A percentile compares a stretch with the other conserved stretches of the same genome.
Evolutionary conservation across 148 eudicot species (phyloP).

Genomic region (Pharnaceum exiguum): DNA sequence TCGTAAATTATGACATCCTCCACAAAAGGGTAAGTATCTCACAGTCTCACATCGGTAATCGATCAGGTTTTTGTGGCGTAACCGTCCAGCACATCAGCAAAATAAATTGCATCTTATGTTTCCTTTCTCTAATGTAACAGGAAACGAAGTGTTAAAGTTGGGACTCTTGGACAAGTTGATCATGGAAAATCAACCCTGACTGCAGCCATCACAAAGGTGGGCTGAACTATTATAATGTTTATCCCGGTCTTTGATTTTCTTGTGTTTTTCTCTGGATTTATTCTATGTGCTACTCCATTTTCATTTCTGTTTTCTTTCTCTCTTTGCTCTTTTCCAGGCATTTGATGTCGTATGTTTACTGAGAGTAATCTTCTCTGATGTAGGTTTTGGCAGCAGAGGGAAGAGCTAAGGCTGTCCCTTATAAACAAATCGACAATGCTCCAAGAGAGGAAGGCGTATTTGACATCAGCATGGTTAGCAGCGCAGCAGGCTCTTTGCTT

Average conservation of each 20-base stretch:
- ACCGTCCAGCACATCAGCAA: too few relatives aligned
- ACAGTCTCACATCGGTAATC: too few relatives aligned
- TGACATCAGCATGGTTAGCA: conserved; percentile 84
- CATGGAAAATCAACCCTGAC: conserved; percentile 97
- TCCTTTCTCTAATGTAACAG: conserved; percentile 35
- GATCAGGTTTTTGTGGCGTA: too few relatives aligned
- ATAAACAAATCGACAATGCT: conserved; percentile 95
- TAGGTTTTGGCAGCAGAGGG: conserved; percentile 91
- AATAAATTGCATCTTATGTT: background rate
- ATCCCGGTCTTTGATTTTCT: background rate
- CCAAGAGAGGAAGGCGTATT: conserved; percentile 98
- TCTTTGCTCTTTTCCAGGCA: too few relatives aligned
- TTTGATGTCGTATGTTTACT: background rate
- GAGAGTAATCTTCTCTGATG: background rate
- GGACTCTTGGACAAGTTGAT: conserved; percentile 96
- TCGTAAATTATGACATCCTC: too few relatives aligned
- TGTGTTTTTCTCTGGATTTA: background rate
- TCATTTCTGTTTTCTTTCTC: background rate
- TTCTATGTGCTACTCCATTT: background rate
- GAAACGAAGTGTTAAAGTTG: conserved; percentile 94
- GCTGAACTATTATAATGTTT: background rate
- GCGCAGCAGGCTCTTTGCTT: background rate
- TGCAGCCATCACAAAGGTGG: conserved; percentile 92
- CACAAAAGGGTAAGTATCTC: too few relatives aligned
- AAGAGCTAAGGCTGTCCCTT: conserved; percentile 87